Base-by-base conservation (phyloP, 352 stramenopile species). In the Salisapilia sapeloensis region DNA sequence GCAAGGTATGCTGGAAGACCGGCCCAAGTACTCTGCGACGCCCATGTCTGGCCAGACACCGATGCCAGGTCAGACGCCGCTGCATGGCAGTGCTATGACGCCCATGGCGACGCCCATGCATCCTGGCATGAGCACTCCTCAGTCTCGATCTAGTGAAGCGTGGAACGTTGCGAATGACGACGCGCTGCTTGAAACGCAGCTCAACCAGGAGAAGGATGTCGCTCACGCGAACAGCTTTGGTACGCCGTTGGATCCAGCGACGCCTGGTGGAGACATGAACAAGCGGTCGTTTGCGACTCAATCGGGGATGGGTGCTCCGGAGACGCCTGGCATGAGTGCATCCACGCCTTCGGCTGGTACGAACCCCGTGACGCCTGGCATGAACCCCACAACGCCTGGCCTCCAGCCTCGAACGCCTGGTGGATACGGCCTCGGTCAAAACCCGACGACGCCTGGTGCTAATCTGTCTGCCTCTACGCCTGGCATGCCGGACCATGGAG, bases 191-290 rank as follows among this genome's bases (percentile, higher is more conserved):
- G 76, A 91, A 38, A 84, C 72, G 5, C 74, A 91, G 18, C 71
- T 89, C 59, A 87, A 87, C 42, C 76, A 91, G 37, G 76, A 91
- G 41, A 85, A 85, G 44, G 76, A 91, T 42, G 86, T 91, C 46
- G 84, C 76, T 14, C 76, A 91, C 36, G 76, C 76, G 17, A 86
- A 69, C 12, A 91, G 60, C 42, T 91, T 91, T 30, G 76, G 76
- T 6, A 77, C 72, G 12, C 76, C 76, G 10, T 39, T 91, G 33
- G 76, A 89, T 33, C 76, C 72, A 6, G 65, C 72, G 26, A 67
- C 62, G 11, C 63, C 76, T 11, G 65, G 65, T n/a, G 62, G 60
- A 30, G 63, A 78, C 41, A 66, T 69, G 44, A 58, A 36, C 26
- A 70, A 38, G 28, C 52, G 69, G 2, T 52, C 44, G 29, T 84